Evolutionary conservation across 805 yeast genomes (phyloP).

Genomic region (Yarrowia deformans): DNA sequence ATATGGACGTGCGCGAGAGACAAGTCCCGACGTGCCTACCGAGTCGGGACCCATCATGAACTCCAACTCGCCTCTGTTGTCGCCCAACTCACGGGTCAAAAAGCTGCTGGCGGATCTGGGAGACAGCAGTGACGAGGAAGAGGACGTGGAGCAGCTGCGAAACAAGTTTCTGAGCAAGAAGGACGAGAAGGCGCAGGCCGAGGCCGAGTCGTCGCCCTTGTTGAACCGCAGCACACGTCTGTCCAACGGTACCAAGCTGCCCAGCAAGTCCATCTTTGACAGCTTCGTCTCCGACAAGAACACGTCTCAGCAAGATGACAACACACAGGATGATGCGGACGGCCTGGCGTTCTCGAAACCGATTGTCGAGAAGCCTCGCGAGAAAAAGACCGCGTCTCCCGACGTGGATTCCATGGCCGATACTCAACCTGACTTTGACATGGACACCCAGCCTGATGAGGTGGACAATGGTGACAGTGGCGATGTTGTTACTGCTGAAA

Average conservation of each 20-base stretch:
- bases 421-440: slow-evolving; percentile 1
- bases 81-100: slow-evolving; percentile 38
- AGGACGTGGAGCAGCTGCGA: slow-evolving; percentile 31
- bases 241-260: not conserved
- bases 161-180: slow-evolving; percentile 16
- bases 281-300: not conserved
- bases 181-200: not conserved
- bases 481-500: not conserved
- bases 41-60: not conserved
- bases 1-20: slow-evolving; percentile 17
- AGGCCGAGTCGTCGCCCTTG: not conserved
- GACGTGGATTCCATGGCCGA: slow-evolving; percentile 11
- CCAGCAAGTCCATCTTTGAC: slow-evolving; percentile 8
- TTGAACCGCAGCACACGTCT: not conserved
- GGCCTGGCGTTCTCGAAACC: not conserved
- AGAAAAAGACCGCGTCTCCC: not conserved
- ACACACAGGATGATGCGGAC: slow-evolving; percentile 14
- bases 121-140: slow-evolving; percentile 29
- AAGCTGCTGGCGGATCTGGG: slow-evolving; percentile 21
- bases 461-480: not conserved
- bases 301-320: not conserved
- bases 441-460: slow-evolving; percentile 19
- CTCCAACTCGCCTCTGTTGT: slow-evolving; percentile 28
- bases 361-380: not conserved
- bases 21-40: not conserved